Conservation (phyloP, 768 basidiomycete genomes). For the Fibroporia radiculosa region DNA sequence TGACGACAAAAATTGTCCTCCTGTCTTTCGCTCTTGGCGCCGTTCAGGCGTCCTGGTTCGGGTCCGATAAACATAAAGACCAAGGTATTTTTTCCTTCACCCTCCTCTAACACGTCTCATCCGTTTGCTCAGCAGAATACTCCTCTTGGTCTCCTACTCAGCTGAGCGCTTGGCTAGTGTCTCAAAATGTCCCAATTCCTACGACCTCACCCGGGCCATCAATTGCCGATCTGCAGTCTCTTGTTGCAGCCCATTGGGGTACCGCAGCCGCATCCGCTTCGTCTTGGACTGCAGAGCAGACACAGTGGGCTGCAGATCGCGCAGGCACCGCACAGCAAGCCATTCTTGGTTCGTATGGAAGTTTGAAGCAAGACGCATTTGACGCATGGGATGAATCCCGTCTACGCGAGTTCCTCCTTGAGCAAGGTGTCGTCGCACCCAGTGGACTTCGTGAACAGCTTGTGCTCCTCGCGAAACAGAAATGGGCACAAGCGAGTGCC, state of each 20-base stretch:
- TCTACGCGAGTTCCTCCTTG: slow-evolving; percentile 75
- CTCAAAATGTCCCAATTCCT: slow-evolving; percentile 53
- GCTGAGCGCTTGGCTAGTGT: slow-evolving; percentile 61
- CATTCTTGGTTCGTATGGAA: slow-evolving; percentile 55
- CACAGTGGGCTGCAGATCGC: slow-evolving; percentile 55
- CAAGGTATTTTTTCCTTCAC: slow-evolving; percentile 21
- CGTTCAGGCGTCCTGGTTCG: slow-evolving; percentile 24
- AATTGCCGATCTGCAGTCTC: slow-evolving; percentile 8
- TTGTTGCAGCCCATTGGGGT: slow-evolving; percentile 13
- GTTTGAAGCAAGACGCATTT: slow-evolving; percentile 50
- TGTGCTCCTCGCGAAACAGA: slow-evolving; percentile 65
- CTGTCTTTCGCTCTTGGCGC: slow-evolving; percentile 25
- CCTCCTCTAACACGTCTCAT: background rate
- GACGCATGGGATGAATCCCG: slow-evolving; percentile 82
- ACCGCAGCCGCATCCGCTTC: slow-evolving; percentile 6
- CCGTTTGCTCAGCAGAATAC: slow-evolving; percentile 24
- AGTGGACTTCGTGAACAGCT: slow-evolving; percentile 75
- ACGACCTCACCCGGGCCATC: slow-evolving; percentile 25
- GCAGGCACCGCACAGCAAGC: slow-evolving; percentile 54
- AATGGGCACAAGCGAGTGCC: slow-evolving; percentile 47
- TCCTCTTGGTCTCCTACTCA: slow-evolving; percentile 55
- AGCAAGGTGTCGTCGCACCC: slow-evolving; percentile 83
- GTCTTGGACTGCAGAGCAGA: slow-evolving; percentile 41
- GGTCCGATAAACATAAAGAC: slow-evolving; percentile 16
- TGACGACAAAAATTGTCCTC: slow-evolving; percentile 15